Base-by-base conservation (phyloP, 441 rosid species). In the Erysimum pusillum region DNA sequence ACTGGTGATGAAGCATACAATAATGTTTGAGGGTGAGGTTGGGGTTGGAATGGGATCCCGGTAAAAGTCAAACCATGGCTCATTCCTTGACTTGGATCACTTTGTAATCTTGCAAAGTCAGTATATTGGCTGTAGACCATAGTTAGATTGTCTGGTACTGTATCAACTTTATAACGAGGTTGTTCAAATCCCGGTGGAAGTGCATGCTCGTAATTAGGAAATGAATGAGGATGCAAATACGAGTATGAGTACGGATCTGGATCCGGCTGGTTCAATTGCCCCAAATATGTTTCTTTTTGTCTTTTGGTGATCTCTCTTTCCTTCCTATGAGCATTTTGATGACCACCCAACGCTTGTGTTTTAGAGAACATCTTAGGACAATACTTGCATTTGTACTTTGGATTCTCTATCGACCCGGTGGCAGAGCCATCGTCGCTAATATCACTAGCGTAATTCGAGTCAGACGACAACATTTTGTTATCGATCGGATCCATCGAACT, bases 301-400 rank as follows among this genome's bases (percentile, higher is more conserved):
- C 28, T 52, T 14, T n/a, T 38, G 7, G 0, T 14, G 38, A 67
- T 32, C 15, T 25, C 34, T 17, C 20, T 56, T 44, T 61, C 69
- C 11, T 1, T 51, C 5, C 1, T 36, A 46, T 76, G 80, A 25
- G 62, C 67, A 68, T 77, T 71, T 39, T 76, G 80, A 63, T 76
- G 80, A 35, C 71, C 71, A 15, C 46, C 53, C 4, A 69, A 70
- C 9, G 53, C 76, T 63, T 69, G 79, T 28, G 3, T 6, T 45
- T 18, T 71, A 18, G 36, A 11, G 12, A 34, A 77, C 0, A 0
- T 36, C 14, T 31, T 70, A 1, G 31, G 28, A 70, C 76, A 76
- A 28, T 70, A 70, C 14, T 22, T 63, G 38, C 80, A 76, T 54
- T 35, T 28, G 46, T 36, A 56, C 2, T 22, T 45, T 0, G 0